phyloP scores from a whole-genome alignment of 2,329 filamentous ascomycete species.

The Sporothrix phasma region DNA sequence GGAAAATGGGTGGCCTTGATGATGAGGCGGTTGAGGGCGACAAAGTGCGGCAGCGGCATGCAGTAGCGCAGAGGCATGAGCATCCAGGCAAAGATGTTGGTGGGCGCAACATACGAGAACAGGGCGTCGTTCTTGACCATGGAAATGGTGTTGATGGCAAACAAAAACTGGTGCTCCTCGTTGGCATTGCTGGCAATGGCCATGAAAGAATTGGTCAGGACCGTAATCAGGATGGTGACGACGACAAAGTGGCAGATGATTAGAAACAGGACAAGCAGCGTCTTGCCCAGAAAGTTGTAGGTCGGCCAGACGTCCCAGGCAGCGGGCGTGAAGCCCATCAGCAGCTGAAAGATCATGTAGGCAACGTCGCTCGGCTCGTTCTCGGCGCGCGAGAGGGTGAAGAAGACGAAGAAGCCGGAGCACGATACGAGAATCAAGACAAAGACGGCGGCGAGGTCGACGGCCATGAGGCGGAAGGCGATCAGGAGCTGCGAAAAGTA shows the following conservation, averaged over 20 bases:
- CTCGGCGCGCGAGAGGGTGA: constrained; percentile 67
- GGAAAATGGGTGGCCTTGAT: constrained; percentile 90
- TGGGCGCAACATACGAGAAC: constrained; percentile 86
- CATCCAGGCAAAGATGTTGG: constrained; percentile 85
- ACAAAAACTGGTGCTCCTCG: constrained; percentile 85
- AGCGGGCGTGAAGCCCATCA: constrained; percentile 93
- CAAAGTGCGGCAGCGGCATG: constrained; percentile 71
- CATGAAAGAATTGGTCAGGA: constrained; percentile 96
- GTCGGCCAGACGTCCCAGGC: constrained; percentile 79
- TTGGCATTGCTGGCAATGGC: constrained; percentile 86
- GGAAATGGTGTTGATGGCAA: constrained; percentile 92
- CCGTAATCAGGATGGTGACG: constrained; percentile 88
- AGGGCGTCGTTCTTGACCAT: constrained; percentile 98
- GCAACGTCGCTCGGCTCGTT: constrained; percentile 66
- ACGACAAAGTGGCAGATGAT: constrained; percentile 94
- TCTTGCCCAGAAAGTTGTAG: constrained; percentile 70
- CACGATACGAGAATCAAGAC: constrained; percentile 77
- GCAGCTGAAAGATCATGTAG: constrained; percentile 83
- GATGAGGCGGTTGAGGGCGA: constrained; percentile 76
- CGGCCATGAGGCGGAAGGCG: constrained; percentile 86
- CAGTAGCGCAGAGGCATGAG: constrained; percentile 72
- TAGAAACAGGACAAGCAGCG: constrained; percentile 69
- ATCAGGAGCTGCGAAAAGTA: constrained; percentile 94
- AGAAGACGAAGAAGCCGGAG: constrained; percentile 92
- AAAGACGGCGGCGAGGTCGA: constrained; percentile 77